phyloP scores from a whole-genome alignment of 169 alveolate species.

The Eimeria maxima region DNA sequence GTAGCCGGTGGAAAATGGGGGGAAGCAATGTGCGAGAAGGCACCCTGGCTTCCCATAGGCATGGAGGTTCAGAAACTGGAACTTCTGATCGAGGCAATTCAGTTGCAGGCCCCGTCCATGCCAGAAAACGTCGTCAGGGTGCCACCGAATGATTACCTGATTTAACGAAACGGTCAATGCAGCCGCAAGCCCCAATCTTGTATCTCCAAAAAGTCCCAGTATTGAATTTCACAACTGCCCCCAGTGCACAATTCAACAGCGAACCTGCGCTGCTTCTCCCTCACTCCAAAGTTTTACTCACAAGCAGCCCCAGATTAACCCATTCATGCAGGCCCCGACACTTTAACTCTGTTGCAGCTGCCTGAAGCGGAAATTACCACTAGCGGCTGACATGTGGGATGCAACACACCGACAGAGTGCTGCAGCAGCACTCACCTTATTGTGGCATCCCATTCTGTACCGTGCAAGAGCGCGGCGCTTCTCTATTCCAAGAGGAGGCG shows the following conservation, averaged over 20 bases:
- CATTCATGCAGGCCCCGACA: neutral
- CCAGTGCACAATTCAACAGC: neutral
- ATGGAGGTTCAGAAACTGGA: constrained; percentile 80
- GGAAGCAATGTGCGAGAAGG: constrained; percentile 80
- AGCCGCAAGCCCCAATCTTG: neutral
- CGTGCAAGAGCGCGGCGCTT: constrained; percentile 82
- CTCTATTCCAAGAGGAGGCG: constrained; percentile 75
- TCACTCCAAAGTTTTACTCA: neutral
- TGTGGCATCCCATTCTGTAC: constrained; percentile 79
- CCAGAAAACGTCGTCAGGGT: constrained; percentile 82
- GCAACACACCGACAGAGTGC: neutral
- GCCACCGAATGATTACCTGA: constrained; percentile 83
- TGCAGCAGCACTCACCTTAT: constrained; percentile 65
- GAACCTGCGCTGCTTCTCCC: neutral
- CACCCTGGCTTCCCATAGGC: constrained; percentile 83
- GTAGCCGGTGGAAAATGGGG: constrained; percentile 83
- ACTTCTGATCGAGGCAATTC: constrained; percentile 83
- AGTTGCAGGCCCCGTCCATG: constrained; percentile 74
- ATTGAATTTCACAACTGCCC: neutral
- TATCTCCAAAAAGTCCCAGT: neutral
- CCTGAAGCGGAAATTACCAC: neutral
- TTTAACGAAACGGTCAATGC: neutral
- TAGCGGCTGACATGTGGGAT: neutral
- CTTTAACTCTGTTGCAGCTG: neutral
- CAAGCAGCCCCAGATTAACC: neutral